A percentile compares a stretch with the other conserved stretches of the same genome.
phyloP scores from a whole-genome alignment of 805 yeast genomes.

The Teunomyces aglyptinius region DNA sequence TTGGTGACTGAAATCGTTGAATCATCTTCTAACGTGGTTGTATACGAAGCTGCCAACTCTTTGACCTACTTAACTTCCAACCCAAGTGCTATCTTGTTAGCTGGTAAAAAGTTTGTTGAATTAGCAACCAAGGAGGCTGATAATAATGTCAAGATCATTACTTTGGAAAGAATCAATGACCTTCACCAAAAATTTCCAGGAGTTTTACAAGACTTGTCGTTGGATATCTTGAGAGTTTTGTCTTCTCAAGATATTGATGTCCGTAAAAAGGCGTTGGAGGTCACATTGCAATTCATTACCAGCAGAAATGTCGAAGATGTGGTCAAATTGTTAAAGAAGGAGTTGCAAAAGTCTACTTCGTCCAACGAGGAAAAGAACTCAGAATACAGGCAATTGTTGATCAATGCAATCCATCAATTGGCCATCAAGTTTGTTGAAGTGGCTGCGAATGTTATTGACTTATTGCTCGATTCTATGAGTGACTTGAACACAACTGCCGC shows the following conservation, averaged over 20 bases:
- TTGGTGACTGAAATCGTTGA: conserved; percentile 73
- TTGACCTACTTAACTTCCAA: conserved; percentile 58
- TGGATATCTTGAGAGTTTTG: conserved; percentile 83
- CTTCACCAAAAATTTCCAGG: conserved; percentile 77
- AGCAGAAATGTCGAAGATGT: conserved; percentile 93
- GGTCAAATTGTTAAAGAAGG: conserved; percentile 87
- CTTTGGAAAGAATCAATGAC: conserved; percentile 79
- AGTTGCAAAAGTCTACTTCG: conserved; percentile 69
- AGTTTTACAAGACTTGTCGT: conserved; percentile 72
- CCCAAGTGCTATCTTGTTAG: conserved; percentile 66
- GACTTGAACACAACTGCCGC: conserved; percentile 86
- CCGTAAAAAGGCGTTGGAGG: conserved; percentile 80
- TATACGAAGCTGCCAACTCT: conserved; percentile 89
- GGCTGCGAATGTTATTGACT: conserved; percentile 85
- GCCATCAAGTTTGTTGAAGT: conserved; percentile 88
- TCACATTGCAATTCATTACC: conserved; percentile 76
- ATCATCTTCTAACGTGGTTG: conserved; percentile 66
- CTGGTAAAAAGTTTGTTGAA: conserved; percentile 84
- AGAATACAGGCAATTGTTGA: conserved; percentile 86
- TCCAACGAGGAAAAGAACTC: conserved; percentile 75
- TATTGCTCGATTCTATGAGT: conserved; percentile 80
- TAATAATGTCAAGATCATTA: conserved; percentile 90
- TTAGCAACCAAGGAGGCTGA: conserved; percentile 92
- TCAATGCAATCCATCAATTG: conserved; percentile 82
- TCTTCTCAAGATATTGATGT: conserved; percentile 90